Conservation (phyloP, 495 filamentous ascomycete genomes). For the Podospora sp. region DNA sequence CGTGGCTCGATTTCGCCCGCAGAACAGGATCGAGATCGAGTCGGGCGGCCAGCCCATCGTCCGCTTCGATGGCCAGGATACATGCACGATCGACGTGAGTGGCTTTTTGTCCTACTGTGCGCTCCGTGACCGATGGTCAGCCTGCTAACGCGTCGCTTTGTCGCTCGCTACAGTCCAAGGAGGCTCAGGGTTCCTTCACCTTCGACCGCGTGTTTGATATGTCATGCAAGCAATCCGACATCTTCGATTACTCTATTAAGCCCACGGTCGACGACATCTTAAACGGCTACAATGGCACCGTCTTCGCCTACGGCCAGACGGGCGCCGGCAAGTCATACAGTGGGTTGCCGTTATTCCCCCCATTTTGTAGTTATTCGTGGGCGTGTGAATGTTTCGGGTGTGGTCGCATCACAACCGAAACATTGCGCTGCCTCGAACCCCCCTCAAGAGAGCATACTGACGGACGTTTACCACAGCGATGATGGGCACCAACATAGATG, state of each 20-base stretch:
- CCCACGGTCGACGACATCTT: constrained; percentile 96
- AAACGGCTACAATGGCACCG: constrained; percentile 98
- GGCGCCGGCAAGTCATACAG: constrained; percentile 90
- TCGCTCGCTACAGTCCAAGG: constrained; percentile 64
- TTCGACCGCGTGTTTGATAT: constrained; percentile 98
- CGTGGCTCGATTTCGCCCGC: constrained; percentile 95
- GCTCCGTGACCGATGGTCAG: constrained; percentile 2
- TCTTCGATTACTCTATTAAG: constrained; percentile 97
- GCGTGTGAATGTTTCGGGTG: no score
- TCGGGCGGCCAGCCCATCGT: constrained; percentile 92
- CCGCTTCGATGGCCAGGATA: constrained; percentile 82
- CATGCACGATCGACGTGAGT: constrained; percentile 82
- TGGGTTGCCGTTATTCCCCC: neutral
- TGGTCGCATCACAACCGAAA: no score
- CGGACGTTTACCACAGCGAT: constrained; percentile 64
- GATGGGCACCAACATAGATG: constrained; percentile 97
- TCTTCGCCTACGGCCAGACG: constrained; percentile 98
- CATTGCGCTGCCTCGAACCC: no score
- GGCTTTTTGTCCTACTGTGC: constrained; percentile 12
- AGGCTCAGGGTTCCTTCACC: constrained; percentile 84
- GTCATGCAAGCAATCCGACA: constrained; percentile 80
- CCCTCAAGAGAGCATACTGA: neutral
- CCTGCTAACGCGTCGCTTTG: neutral
- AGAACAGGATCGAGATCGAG: constrained; percentile 88
- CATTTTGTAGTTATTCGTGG: neutral